Conservation (phyloP, 306 rosid species). For the Casuarina cunninghamiana region DNA sequence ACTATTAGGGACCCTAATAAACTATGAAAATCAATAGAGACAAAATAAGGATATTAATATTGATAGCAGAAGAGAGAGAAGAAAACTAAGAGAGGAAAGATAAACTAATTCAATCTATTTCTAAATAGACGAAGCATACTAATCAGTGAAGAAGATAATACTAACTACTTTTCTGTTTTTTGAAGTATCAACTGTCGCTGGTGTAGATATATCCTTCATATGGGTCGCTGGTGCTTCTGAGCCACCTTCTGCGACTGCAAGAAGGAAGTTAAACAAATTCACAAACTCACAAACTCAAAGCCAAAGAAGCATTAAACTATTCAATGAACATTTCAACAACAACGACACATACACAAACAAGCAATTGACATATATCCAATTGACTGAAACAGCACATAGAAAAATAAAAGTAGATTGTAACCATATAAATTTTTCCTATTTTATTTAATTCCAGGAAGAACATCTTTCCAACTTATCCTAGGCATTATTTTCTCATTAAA, state of each 20-base stretch:
- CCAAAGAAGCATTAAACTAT: conserved; percentile 18
- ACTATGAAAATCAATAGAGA: neutral
- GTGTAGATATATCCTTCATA: conserved; percentile 38
- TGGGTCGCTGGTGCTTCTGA: conserved; percentile 41
- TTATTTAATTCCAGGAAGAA: neutral
- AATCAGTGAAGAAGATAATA: conserved; percentile 29
- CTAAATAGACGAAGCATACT: neutral
- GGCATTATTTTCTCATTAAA: neutral
- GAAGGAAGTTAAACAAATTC: conserved; percentile 29
- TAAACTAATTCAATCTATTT: conserved; percentile 3
- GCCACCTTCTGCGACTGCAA: conserved; percentile 50
- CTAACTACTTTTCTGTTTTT: conserved; percentile 73
- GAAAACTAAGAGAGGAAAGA: neutral
- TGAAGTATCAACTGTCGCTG: conserved; percentile 45
- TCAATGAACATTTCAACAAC: neutral
- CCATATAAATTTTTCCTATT: neutral
- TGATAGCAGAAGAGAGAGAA: neutral
- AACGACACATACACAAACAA: conserved; percentile 10
- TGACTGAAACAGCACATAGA: neutral
- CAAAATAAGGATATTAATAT: neutral
- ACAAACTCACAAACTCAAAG: conserved; percentile 26
- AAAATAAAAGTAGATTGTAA: neutral
- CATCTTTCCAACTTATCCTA: neutral
- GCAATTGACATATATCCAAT: neutral
- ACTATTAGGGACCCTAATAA: neutral